These are phyloP conservation scores for Sporothrix pseudoabietina DNA, from an alignment of 2,329 filamentous ascomycete genomes.

Conservation along the genomic window DNA sequence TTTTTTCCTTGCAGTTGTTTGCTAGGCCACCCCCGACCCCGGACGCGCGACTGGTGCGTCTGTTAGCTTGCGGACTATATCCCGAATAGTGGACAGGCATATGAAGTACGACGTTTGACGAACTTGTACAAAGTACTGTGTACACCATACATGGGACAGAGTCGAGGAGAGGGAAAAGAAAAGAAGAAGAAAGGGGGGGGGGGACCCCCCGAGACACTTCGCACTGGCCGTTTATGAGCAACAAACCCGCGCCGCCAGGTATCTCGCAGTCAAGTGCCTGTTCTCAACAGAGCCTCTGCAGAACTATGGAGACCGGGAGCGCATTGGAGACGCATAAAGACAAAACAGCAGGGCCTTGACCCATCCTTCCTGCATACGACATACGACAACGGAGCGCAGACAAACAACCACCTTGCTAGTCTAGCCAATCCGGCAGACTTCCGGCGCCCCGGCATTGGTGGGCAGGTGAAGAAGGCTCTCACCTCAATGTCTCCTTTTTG, in stretches of 20 bases:
- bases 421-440: constrained; percentile 11
- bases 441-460: constrained; percentile 16
- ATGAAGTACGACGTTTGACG: neutral
- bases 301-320: neutral
- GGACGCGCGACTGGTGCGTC: constrained; percentile 20
- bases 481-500: neutral
- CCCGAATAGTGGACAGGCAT: neutral
- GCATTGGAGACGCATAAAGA: constrained; percentile 1
- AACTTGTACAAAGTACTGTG: neutral
- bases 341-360: neutral
- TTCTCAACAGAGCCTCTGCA: neutral
- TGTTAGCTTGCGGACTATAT: constrained; percentile 24
- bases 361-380: constrained; percentile 20
- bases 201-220: too few relatives aligned
- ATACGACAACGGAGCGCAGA: constrained; percentile 16
- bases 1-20: constrained; percentile 7
- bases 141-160: neutral
- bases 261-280: neutral
- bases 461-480: neutral
- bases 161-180: neutral
- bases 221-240: neutral
- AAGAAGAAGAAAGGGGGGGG: too few relatives aligned
- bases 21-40: constrained; percentile 16
- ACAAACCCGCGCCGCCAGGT: neutral
- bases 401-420: neutral